These are phyloP conservation scores for Apophysomyces elegans DNA, from an alignment of 371 early-diverging fungal species.

Conservation along the genomic window DNA sequence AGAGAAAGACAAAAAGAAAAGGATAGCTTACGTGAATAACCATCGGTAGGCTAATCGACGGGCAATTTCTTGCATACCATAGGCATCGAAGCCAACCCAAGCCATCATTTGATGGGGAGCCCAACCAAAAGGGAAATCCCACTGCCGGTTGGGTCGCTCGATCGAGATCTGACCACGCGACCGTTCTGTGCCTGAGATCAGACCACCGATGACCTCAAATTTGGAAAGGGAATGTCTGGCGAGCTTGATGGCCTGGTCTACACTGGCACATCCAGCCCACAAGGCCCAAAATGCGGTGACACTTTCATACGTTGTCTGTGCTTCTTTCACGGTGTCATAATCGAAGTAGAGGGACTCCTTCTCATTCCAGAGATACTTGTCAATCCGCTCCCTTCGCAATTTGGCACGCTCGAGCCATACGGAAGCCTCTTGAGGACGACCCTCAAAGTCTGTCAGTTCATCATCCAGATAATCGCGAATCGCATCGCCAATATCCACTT, in stretches of 20 bases:
- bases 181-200: slow-evolving; percentile 88
- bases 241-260: slow-evolving; percentile 67
- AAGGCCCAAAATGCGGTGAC: slow-evolving; percentile 80
- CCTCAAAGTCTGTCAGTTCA: slow-evolving; percentile 53
- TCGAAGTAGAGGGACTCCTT: slow-evolving; percentile 63
- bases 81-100: slow-evolving; percentile 89
- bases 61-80: slow-evolving; percentile 82
- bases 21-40: slow-evolving; percentile 78
- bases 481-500: slow-evolving; percentile 83
- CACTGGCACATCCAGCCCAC: slow-evolving; percentile 74
- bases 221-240: slow-evolving; percentile 55
- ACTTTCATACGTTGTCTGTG: slow-evolving; percentile 68
- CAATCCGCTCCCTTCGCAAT: slow-evolving; percentile 56
- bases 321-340: slow-evolving; percentile 60
- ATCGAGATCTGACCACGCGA: slow-evolving; percentile 81
- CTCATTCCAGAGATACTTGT: slow-evolving; percentile 75
- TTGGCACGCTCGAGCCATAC: slow-evolving; percentile 62
- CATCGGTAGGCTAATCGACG: slow-evolving; percentile 91
- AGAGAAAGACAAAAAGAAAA: background rate
- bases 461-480: slow-evolving; percentile 69
- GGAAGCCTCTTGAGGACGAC: slow-evolving; percentile 40
- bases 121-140: slow-evolving; percentile 98
- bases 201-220: slow-evolving; percentile 89
- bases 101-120: slow-evolving; percentile 98
- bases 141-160: slow-evolving; percentile 93